Conservation (phyloP, 495 filamentous ascomycete genomes). For the Neurospora sp. region DNA sequence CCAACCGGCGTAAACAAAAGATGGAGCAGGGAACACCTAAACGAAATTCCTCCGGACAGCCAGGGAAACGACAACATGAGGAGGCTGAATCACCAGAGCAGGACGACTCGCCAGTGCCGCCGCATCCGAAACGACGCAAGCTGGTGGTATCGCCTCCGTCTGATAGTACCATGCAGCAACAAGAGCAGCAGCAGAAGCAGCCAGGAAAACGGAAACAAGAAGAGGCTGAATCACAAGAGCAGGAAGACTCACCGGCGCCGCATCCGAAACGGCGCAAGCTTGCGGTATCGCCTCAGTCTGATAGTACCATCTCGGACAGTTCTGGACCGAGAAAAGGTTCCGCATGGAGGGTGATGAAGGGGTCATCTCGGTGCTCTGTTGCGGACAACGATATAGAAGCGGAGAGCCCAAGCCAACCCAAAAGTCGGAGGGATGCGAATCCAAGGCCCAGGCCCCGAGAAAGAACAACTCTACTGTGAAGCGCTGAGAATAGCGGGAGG, state of each 20-base stretch:
- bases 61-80: not conserved
- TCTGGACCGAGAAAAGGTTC: not conserved
- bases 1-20: not conserved
- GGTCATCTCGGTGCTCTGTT: not conserved
- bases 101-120: not conserved
- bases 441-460: not conserved
- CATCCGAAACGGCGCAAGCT: not conserved
- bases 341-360: not conserved
- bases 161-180: not conserved
- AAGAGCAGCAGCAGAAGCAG: not conserved
- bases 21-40: not conserved
- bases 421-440: no score
- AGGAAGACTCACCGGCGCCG: not conserved
- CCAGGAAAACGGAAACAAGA: not conserved
- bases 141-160: not conserved
- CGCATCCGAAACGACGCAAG: not conserved
- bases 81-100: not conserved
- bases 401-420: not conserved
- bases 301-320: not conserved
- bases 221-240: not conserved
- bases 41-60: not conserved
- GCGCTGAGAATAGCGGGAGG: not conserved
- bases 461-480: not conserved
- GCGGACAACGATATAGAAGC: not conserved
- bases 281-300: not conserved